Evolutionary conservation across 257 asterid species (phyloP), one percentile per base, ranked within the genome.

Genomic region (Ligustrum vulgare): DNA sequence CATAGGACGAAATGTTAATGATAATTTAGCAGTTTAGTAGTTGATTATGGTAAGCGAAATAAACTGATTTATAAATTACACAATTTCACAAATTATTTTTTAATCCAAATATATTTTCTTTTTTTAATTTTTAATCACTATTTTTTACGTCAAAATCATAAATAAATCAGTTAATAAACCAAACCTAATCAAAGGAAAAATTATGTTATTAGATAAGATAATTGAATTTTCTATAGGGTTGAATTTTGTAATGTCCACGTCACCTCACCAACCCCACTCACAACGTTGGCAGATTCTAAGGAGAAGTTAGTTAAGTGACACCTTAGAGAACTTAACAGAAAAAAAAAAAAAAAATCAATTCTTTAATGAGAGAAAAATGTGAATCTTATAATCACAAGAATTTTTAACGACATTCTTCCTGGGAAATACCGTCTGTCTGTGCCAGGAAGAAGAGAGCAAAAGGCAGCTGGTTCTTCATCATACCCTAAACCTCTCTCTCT

Each of bases 381-480:
- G 31, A 8, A 56, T 56, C 63, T n/a, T n/a, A 10, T 13, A 45
- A 45, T 13, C 56, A 15, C 56, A 15, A 13, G 6, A 13, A 15
- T 15, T 45, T 15, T 4, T 73, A 76, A 70, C 35, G 35, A 71
- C 18, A 41, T 36, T 69, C 70, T 67, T 76, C 84, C 71, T 85
- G 72, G 82, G 82, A 75, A 77, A 80, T 76, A 72, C 88, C 89
- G 88, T 84, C 82, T 3, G 88, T 82, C 82, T 3, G 67, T 45
- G 72, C 68, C 73, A 72, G 73, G 75, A 67, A 82, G 31, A 49
- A 64, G 72, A 62, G 62, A 78, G 84, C 77, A 78, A 60, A 71
- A 71, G 71, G 86, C 83, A 81, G 88, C 84, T 86, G 81, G 72
- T 78, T 81, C 80, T 80, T 74, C 80, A 87, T 85, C 82, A 83